Evolutionary conservation across 2,329 filamentous ascomycete species (phyloP).

Genomic region (Lasiodiplodia gonubiensis): DNA sequence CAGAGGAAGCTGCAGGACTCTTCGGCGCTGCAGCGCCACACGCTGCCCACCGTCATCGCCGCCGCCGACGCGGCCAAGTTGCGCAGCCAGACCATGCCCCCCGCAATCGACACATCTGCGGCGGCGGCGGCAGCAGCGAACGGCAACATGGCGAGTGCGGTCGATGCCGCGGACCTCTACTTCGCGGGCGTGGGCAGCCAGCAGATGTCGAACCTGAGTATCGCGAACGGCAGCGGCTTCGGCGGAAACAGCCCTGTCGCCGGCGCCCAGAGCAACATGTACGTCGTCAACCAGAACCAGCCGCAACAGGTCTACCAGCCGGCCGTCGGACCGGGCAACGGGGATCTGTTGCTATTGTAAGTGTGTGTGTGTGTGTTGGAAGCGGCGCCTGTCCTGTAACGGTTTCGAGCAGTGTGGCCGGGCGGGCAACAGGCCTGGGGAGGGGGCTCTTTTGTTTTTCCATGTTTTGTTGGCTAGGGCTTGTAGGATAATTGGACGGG

Average conservation of each 20-base stretch:
- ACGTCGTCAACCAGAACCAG: conserved; percentile 81
- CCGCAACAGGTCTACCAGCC: conserved; percentile 78
- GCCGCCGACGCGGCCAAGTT: conserved; percentile 43
- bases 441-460: background rate
- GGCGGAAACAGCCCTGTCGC: conserved; percentile 32
- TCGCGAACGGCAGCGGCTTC: conserved; percentile 56
- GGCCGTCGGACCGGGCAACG: conserved; percentile 68
- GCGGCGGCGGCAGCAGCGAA: conserved; percentile 20
- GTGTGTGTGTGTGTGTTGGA: background rate
- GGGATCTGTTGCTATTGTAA: conserved; percentile 72
- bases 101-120: conserved; percentile 34
- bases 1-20: conserved; percentile 80
- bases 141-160: conserved; percentile 68
- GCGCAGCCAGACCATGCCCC: conserved; percentile 31
- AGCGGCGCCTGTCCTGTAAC: background rate
- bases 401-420: background rate
- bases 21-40: conserved; percentile 80
- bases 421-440: background rate
- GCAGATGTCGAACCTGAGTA: conserved; percentile 74
- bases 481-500: conserved; percentile 12
- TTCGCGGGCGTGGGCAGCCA: conserved; percentile 80
- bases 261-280: conserved; percentile 53
- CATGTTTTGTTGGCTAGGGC: background rate
- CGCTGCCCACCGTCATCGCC: conserved; percentile 63
- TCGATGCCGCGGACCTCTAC: conserved; percentile 86